Evolutionary conservation across 1,139 yeast species (phyloP).

Genomic region (Blastobotrys elegans): DNA sequence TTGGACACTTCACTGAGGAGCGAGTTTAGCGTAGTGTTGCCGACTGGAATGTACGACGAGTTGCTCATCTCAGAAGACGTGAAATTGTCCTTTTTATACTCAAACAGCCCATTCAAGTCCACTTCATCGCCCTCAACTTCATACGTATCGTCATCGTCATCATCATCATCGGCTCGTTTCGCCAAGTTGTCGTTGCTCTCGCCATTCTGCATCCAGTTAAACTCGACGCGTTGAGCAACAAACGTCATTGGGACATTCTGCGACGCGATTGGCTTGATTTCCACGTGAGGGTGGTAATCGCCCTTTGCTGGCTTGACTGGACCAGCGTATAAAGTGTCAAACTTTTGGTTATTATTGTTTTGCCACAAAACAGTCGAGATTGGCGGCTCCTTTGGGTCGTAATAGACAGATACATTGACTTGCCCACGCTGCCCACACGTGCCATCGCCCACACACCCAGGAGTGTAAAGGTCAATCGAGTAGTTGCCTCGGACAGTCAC

Average conservation of each 20-base stretch:
- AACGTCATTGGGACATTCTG: conserved; percentile 44
- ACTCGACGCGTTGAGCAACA: conserved; percentile 69
- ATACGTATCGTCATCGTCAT: conserved; percentile 17
- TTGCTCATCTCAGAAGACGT: conserved; percentile 37
- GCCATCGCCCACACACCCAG: conserved; percentile 71
- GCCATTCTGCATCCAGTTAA: conserved; percentile 37
- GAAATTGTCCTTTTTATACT: conserved; percentile 70
- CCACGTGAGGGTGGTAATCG: conserved; percentile 46
- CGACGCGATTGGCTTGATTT: conserved; percentile 31
- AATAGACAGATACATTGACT: conserved; percentile 66
- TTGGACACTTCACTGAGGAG: conserved; percentile 37
- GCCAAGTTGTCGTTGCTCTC: neutral
- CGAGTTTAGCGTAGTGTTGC: conserved; percentile 64
- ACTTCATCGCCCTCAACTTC: conserved; percentile 26
- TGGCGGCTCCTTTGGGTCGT: conserved; percentile 39
- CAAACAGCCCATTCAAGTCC: conserved; percentile 69
- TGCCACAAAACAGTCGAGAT: conserved; percentile 55
- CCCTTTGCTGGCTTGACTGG: conserved; percentile 49
- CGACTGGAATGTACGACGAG: conserved; percentile 43
- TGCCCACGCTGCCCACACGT: conserved; percentile 70
- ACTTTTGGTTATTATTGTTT: conserved; percentile 73
- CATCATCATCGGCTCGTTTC: conserved; percentile 12
- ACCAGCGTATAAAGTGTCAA: conserved; percentile 73
- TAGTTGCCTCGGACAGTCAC: conserved; percentile 72
- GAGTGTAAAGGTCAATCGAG: conserved; percentile 68